phyloP scores from a whole-genome alignment of 495 filamentous ascomycete species.

The Penicillium cosmopolitanum region DNA sequence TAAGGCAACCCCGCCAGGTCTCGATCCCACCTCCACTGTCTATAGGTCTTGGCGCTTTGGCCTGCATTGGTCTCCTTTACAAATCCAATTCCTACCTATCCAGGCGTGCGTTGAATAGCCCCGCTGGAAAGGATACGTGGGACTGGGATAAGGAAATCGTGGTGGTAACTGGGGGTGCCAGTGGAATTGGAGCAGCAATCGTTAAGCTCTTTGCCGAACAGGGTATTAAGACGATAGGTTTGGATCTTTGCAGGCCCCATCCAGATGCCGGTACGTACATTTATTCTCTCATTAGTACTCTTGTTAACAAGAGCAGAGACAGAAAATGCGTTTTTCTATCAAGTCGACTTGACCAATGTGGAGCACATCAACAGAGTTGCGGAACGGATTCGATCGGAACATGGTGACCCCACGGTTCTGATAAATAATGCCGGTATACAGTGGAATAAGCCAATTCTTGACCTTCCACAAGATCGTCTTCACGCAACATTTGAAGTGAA shows the following conservation, averaged over 20 bases:
- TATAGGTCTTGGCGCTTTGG: constrained; percentile 1
- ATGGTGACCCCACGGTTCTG: constrained; percentile 63
- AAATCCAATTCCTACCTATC: constrained; percentile 10
- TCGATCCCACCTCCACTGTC: neutral
- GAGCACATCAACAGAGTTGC: constrained; percentile 45
- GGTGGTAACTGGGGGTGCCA: constrained; percentile 65
- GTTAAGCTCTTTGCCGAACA: constrained; percentile 58
- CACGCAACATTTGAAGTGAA: constrained; percentile 51
- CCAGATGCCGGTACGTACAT: constrained; percentile 2
- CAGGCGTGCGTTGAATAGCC: constrained; percentile 2
- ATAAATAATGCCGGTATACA: constrained; percentile 72
- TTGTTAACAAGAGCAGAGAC: neutral
- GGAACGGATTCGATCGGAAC: constrained; percentile 45
- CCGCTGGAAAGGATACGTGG: constrained; percentile 3
- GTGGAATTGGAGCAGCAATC: constrained; percentile 64
- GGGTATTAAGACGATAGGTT: constrained; percentile 58
- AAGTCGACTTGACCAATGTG: constrained; percentile 61
- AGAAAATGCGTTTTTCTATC: constrained; percentile 43
- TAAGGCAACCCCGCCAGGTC: neutral
- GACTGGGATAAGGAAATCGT: constrained; percentile 53
- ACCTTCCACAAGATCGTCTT: constrained; percentile 55
- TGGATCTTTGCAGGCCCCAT: constrained; percentile 60
- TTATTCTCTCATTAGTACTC: neutral
- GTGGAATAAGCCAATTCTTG: constrained; percentile 59
- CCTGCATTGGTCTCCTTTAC: neutral